Conservation (phyloP, 495 filamentous ascomycete species). For the Talaromyces thailandensis region DNA sequence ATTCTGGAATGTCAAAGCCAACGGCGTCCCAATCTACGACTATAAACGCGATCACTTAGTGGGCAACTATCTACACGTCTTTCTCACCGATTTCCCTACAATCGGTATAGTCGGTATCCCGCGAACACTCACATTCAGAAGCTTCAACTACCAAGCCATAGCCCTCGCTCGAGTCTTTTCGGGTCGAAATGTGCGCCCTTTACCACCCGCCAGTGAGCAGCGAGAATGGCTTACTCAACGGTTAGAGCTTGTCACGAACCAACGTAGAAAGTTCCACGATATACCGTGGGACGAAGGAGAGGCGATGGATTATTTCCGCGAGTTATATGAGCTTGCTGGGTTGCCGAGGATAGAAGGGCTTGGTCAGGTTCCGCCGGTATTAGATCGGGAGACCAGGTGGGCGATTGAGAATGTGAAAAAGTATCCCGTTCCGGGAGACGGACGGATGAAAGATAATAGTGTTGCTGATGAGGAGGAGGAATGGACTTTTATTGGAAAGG, state of each 20-base stretch:
- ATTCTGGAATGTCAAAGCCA: slow-evolving; percentile 34
- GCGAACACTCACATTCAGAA: slow-evolving; percentile 35
- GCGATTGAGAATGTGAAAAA: slow-evolving; percentile 39
- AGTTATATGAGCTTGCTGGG: slow-evolving; percentile 33
- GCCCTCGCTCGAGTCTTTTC: slow-evolving; percentile 37
- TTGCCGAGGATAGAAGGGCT: slow-evolving; percentile 29
- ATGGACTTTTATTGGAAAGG: not conserved
- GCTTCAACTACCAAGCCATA: slow-evolving; percentile 44
- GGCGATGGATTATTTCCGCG: slow-evolving; percentile 29
- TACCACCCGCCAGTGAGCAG: slow-evolving; percentile 26
- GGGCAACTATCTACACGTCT: slow-evolving; percentile 34
- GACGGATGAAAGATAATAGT: not conserved
- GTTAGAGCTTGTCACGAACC: slow-evolving; percentile 10
- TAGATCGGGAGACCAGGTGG: slow-evolving; percentile 31
- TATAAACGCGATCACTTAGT: slow-evolving; percentile 23
- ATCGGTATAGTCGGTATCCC: slow-evolving; percentile 35
- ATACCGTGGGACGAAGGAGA: slow-evolving; percentile 36
- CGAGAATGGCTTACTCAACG: slow-evolving; percentile 29
- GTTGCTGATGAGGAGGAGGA: not conserved
- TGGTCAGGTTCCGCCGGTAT: slow-evolving; percentile 33
- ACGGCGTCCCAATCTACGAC: slow-evolving; percentile 31
- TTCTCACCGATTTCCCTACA: slow-evolving; percentile 28
- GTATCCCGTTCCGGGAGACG: slow-evolving; percentile 34
- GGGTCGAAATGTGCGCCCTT: slow-evolving; percentile 16
- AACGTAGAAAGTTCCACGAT: slow-evolving; percentile 36